Evolutionary conservation across 1,284 basidiomycete genomes (phyloP).

Genomic region (Fomitopsis palustris): DNA sequence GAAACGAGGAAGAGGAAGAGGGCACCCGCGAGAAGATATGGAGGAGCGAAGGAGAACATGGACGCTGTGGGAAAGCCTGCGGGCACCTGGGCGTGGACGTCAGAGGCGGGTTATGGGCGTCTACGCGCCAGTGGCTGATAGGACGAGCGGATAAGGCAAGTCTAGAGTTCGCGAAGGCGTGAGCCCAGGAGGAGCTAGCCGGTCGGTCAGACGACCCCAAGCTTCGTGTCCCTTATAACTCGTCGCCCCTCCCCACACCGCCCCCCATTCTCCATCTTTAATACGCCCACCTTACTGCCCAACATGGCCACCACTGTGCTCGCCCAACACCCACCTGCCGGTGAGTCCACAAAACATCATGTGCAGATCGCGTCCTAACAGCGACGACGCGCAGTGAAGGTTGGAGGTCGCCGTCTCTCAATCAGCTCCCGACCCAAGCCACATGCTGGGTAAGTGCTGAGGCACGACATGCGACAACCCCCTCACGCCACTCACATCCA

Average conservation of each 20-base stretch:
- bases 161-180: not conserved
- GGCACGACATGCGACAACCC: too few species aligned
- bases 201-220: not conserved
- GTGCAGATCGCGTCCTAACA: not conserved
- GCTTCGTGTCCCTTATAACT: not conserved
- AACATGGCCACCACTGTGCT: constrained; percentile 15
- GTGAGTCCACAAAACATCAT: constrained; percentile 11
- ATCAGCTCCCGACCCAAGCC: constrained; percentile 39
- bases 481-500: constrained; percentile 11
- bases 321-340: constrained; percentile 29
- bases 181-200: not conserved
- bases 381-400: constrained; percentile 46
- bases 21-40: not conserved
- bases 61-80: not conserved
- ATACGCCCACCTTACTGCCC: not conserved
- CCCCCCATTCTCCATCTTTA: not conserved
- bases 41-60: not conserved
- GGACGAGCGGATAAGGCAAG: constrained; percentile 2
- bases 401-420: constrained; percentile 61
- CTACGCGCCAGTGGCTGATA: not conserved
- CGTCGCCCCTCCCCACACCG: not conserved
- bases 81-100: not conserved
- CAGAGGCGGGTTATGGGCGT: not conserved
- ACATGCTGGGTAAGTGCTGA: constrained; percentile 33
- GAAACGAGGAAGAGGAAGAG: not conserved